Percentiles rank a stretch among this genome's conserved stretches.
Evolutionary conservation across 2,329 filamentous ascomycete genomes (phyloP).

Genomic region (Fusarium fracticaudum): DNA sequence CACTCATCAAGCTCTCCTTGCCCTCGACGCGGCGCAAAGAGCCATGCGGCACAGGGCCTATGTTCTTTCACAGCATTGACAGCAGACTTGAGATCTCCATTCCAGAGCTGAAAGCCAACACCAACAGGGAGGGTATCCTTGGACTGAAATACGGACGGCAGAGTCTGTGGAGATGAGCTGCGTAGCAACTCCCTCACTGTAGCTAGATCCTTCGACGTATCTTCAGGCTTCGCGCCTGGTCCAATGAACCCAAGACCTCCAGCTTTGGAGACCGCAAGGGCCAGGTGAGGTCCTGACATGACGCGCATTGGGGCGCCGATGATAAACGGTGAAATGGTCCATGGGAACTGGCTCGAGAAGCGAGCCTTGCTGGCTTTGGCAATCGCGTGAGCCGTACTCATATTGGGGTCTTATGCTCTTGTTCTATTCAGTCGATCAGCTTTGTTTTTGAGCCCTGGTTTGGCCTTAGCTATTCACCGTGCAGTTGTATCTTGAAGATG

Average conservation of each 20-base stretch:
- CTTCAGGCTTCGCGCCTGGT: slow-evolving; percentile 48
- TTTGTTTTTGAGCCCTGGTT: neutral
- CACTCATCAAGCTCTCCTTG: slow-evolving; percentile 54
- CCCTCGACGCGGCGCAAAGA: slow-evolving; percentile 51
- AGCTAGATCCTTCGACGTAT: slow-evolving; percentile 46
- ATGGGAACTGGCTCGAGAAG: slow-evolving; percentile 34
- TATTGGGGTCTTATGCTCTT: neutral
- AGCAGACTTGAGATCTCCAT: slow-evolving; percentile 49
- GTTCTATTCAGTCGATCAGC: too few relatives aligned
- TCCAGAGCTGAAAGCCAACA: slow-evolving; percentile 57
- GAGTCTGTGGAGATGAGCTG: neutral
- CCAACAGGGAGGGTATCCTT: slow-evolving; percentile 53
- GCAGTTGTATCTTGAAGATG: neutral
- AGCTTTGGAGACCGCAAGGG: slow-evolving; percentile 72
- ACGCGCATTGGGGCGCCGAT: slow-evolving; percentile 75
- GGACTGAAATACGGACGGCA: slow-evolving; percentile 18
- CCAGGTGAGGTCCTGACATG: slow-evolving; percentile 65
- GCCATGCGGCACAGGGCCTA: slow-evolving; percentile 55
- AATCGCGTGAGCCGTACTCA: slow-evolving; percentile 8
- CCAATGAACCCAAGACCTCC: slow-evolving; percentile 70
- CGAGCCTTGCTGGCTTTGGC: neutral
- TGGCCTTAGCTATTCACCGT: neutral
- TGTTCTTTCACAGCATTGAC: slow-evolving; percentile 43
- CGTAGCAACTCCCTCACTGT: slow-evolving; percentile 38
- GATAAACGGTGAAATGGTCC: slow-evolving; percentile 59